These are phyloP conservation scores for Dipodascus albidus DNA, from an alignment of 805 yeast genomes.

Conservation along the genomic window DNA sequence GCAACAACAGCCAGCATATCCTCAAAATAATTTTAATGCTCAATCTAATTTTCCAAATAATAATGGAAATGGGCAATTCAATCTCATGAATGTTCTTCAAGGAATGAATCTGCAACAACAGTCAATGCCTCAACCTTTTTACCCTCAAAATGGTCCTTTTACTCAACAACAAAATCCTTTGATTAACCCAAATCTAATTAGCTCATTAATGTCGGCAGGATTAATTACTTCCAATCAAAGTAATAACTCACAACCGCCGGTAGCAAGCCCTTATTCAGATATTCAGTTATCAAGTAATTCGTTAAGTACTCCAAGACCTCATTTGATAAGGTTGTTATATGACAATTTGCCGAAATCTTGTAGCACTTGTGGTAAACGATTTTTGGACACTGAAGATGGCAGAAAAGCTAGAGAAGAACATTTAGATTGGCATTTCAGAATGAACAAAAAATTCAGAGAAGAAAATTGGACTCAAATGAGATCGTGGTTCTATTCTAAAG, in stretches of 20 bases:
- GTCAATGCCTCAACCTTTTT: not conserved
- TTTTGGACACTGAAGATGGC: constrained; percentile 49
- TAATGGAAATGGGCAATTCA: not conserved
- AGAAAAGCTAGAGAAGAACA: constrained; percentile 47
- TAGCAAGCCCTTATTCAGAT: constrained; percentile 4
- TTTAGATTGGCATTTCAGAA: constrained; percentile 93
- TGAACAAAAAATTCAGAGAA: constrained; percentile 62
- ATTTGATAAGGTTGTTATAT: constrained; percentile 33
- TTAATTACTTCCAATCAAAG: constrained; percentile 7
- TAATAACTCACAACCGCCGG: constrained; percentile 4
- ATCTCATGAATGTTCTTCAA: not conserved
- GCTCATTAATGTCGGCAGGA: constrained; percentile 20
- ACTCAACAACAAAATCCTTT: not conserved
- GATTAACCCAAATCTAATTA: constrained; percentile 10
- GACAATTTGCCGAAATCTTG: constrained; percentile 69
- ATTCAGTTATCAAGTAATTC: constrained; percentile 21
- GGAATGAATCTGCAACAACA: not conserved
- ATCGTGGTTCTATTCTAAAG: constrained; percentile 68
- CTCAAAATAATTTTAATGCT: not conserved
- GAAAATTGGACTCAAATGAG: constrained; percentile 48
- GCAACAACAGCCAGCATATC: constrained; percentile 2
- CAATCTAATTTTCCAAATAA: not conserved
- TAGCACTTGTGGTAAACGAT: constrained; percentile 81
- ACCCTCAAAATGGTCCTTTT: not conserved
- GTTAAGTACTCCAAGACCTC: constrained; percentile 22